phyloP scores from a whole-genome alignment of 805 yeast genomes.

The Teunomyces kruisii region DNA sequence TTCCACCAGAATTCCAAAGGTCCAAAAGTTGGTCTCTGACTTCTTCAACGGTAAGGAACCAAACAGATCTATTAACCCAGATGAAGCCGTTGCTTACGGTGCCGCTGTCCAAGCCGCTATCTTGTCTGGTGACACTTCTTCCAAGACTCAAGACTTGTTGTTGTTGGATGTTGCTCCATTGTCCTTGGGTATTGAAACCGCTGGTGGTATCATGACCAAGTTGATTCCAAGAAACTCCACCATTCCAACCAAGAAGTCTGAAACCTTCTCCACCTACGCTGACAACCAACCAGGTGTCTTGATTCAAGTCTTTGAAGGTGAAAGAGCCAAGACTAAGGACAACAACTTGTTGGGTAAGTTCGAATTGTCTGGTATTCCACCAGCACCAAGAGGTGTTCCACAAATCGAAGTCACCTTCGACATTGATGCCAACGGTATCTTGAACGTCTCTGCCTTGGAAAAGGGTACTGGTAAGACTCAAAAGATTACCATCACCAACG shows the following conservation, averaged over 20 bases:
- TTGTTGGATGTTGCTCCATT: constrained; percentile 96
- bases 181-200: constrained; percentile 96
- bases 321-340: constrained; percentile 93
- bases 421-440: constrained; percentile 95
- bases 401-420: constrained; percentile 97
- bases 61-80: constrained; percentile 95
- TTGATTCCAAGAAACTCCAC: constrained; percentile 98
- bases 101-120: constrained; percentile 99
- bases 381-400: constrained; percentile 99
- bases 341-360: constrained; percentile 96
- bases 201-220: constrained; percentile 99
- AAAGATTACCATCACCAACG: constrained; percentile 97
- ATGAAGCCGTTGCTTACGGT: constrained; percentile 99
- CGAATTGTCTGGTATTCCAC: constrained; percentile 95
- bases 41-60: constrained; percentile 98
- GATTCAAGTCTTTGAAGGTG: constrained; percentile 98
- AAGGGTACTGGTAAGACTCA: constrained; percentile 98
- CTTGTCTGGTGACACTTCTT: constrained; percentile 91
- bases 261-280: constrained; percentile 93
- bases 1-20: constrained; percentile 97
- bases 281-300: constrained; percentile 99
- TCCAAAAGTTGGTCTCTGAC: constrained; percentile 92
- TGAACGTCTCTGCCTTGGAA: constrained; percentile 94
- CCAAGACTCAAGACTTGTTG: constrained; percentile 93
- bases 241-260: constrained; percentile 96